phyloP scores from a whole-genome alignment of 345 rosid species.

The Arabis alpina region DNA sequence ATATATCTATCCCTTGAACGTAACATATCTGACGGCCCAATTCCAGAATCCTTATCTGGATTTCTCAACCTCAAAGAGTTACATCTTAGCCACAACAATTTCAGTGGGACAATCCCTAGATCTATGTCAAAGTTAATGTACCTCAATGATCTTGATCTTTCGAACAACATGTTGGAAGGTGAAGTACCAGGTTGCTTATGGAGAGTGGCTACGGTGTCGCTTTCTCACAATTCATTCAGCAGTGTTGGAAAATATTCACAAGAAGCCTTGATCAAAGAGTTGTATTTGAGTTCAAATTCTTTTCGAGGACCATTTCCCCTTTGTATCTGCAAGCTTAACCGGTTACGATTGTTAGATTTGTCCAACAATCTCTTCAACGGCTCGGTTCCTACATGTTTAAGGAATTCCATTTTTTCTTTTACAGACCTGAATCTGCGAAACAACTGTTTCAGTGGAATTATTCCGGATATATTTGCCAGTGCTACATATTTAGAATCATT shows the following conservation, averaged over 20 bases:
- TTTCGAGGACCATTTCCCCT: slow-evolving; percentile 37
- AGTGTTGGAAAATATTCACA: slow-evolving; percentile 2
- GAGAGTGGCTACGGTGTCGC: background rate
- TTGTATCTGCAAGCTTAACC: slow-evolving; percentile 40
- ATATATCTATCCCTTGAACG: background rate
- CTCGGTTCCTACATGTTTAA: slow-evolving; percentile 41
- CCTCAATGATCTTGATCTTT: background rate
- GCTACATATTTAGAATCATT: background rate
- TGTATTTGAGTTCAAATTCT: slow-evolving; percentile 24
- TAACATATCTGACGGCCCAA: slow-evolving; percentile 17
- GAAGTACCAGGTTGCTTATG: slow-evolving; percentile 13
- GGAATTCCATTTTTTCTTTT: background rate
- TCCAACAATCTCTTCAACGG: slow-evolving; percentile 50
- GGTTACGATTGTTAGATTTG: slow-evolving; percentile 44
- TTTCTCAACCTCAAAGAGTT: background rate
- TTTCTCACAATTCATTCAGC: slow-evolving; percentile 17
- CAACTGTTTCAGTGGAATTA: slow-evolving; percentile 12
- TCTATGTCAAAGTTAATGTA: background rate
- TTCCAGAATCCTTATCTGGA: slow-evolving; percentile 1
- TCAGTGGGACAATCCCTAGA: background rate
- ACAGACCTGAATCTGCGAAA: background rate
- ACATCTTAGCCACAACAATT: too few relatives aligned
- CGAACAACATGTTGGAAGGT: slow-evolving; percentile 25
- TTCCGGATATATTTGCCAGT: slow-evolving; percentile 25
- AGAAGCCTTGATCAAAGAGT: background rate